Evolutionary conservation across 148 eudicot genomes (phyloP), one percentile per base, ranked within the genome.

Genomic region (Vaccinium corymbosum): DNA sequence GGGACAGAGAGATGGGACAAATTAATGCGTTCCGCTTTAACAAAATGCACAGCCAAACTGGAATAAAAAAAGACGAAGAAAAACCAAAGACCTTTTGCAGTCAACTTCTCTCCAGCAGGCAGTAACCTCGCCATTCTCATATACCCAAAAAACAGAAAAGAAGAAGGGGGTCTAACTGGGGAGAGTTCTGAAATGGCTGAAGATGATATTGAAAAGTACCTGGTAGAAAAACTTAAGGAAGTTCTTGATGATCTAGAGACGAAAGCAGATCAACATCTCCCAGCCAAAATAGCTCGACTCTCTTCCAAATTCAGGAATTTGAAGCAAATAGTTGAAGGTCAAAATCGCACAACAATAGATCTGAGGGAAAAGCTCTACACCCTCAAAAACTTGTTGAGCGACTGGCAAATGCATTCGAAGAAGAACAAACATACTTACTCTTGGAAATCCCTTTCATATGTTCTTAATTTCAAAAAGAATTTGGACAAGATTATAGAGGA

Each of bases 281-380:
- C 49, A 19, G 78, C 53, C 11, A 1, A 32, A 32, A 1, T 32
- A 1, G 1, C 1, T 32, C 1, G 1, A 1, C 78, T 70, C 17
- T 19, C 9, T 13, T 0, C 71, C 53, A 35, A 4, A 48, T 78
- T 84, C 22, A 0, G 5, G 11, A 0, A 0, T 0, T 51, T 84
- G 78, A 16, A 71, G 22, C 2, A 0, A 0, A 8, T 0, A 16
- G 48, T 79, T 9, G 46, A 32, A 17, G 48, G 0, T 8, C 19
- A 16, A 66, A 22, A 25, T 1, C 35, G 10, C n/a, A 8, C 2
- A 53, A 15, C 0, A 22, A 2, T 0, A 9, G 17, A 56, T 17
- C 8, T 10, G 48, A 53, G 85, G 50, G 87, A 87, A 17, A 66
- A 72, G 53, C 87, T 87, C 35, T 85, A 85, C 76, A 22, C 6